Conservation (phyloP, 768 basidiomycete species). For the Leucosporidium creatinivorum region DNA sequence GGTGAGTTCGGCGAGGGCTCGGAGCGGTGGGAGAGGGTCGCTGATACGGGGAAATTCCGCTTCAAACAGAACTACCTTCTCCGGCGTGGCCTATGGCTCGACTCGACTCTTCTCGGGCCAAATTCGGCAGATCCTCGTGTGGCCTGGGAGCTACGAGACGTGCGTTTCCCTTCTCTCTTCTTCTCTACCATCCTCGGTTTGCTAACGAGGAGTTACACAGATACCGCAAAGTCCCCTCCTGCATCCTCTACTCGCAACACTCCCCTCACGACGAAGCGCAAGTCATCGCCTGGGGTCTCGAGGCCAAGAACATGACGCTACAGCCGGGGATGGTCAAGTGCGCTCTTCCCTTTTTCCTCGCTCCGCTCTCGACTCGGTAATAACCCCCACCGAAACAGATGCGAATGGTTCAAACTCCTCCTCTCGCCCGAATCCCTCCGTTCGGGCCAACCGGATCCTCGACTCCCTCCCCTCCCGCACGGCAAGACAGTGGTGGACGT, state of each 20-base stretch:
- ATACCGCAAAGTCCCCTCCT: slow-evolving; percentile 58
- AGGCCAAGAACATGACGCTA: slow-evolving; percentile 71
- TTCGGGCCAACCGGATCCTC: slow-evolving; percentile 58
- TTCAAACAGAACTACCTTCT: slow-evolving; percentile 31
- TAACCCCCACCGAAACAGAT: slow-evolving; percentile 1
- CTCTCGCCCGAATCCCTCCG: slow-evolving; percentile 73
- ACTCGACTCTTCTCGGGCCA: slow-evolving; percentile 63
- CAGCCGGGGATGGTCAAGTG: slow-evolving; percentile 58
- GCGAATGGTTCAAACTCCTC: slow-evolving; percentile 66
- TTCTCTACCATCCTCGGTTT: neutral
- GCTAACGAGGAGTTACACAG: slow-evolving; percentile 9
- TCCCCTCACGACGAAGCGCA: slow-evolving; percentile 54
- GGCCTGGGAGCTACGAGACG: slow-evolving; percentile 79
- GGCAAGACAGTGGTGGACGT: slow-evolving; percentile 70
- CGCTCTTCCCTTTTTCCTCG: slow-evolving; percentile 41
- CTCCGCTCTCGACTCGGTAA: neutral
- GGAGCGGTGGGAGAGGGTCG: no score
- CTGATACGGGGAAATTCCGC: no score
- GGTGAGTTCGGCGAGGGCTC: neutral
- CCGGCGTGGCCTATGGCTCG: slow-evolving; percentile 59
- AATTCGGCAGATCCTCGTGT: slow-evolving; percentile 74
- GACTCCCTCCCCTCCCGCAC: slow-evolving; percentile 69
- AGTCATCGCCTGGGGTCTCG: slow-evolving; percentile 75
- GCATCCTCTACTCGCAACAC: slow-evolving; percentile 55
- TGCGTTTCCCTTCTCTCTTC: slow-evolving; percentile 36